Evolutionary conservation across 768 basidiomycete species (phyloP).

Genomic region (Auricularia auricula-judae): DNA sequence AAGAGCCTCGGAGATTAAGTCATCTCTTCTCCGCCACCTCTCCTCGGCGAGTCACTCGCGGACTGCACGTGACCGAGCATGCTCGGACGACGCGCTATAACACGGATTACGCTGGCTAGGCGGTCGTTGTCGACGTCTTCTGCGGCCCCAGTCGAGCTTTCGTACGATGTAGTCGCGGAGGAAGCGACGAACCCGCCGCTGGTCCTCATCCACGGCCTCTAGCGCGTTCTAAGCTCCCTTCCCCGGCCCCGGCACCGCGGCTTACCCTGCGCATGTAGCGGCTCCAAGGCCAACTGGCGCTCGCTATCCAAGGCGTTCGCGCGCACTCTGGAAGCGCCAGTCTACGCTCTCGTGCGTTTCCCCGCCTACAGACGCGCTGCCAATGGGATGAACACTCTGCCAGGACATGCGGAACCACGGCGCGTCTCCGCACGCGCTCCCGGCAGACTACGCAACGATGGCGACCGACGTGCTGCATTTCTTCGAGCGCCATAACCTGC

Average conservation of each 20-base stretch:
- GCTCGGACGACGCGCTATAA: too few relatives aligned
- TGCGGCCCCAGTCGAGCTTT: not conserved
- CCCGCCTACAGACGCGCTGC: not conserved
- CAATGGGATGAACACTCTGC: not conserved
- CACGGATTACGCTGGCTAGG: too few relatives aligned
- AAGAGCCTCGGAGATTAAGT: too few relatives aligned
- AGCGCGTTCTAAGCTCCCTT: slow-evolving; percentile 1
- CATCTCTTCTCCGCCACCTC: too few relatives aligned
- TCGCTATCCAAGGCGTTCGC: slow-evolving; percentile 69
- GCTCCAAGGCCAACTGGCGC: slow-evolving; percentile 83
- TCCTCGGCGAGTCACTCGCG: too few relatives aligned
- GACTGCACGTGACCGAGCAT: too few relatives aligned
- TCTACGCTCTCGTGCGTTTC: slow-evolving; percentile 57
- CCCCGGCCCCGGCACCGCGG: slow-evolving; percentile 4
- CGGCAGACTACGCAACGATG: slow-evolving; percentile 72
- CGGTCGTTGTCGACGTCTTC: too few relatives aligned
- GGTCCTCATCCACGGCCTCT: slow-evolving; percentile 53
- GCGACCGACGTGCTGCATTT: slow-evolving; percentile 68
- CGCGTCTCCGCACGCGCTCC: slow-evolving; percentile 57
- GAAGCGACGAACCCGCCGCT: slow-evolving; percentile 21
- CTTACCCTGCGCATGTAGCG: slow-evolving; percentile 31
- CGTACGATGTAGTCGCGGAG: not conserved
- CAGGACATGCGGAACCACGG: slow-evolving; percentile 91
- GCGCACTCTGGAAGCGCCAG: slow-evolving; percentile 48
- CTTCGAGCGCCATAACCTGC: slow-evolving; percentile 39